Base-by-base conservation (phyloP, 495 filamentous ascomycete species). In the Entonaema liquescens region DNA sequence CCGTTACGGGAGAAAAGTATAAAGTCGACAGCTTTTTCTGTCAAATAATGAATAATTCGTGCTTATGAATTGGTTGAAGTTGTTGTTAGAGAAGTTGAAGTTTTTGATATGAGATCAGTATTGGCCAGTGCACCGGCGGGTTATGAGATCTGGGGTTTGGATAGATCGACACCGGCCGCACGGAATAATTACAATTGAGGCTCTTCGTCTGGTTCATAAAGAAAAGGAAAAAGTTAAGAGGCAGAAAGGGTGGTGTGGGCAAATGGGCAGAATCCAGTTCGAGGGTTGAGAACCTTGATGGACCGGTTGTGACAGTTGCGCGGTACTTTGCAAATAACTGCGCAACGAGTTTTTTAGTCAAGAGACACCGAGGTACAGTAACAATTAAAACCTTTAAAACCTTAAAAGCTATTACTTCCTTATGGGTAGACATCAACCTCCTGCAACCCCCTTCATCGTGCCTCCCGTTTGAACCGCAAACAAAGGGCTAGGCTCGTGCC, bases 231-330 rank as follows among this genome's bases (percentile, higher is more conserved):
- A 59, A 50, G 55, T 29, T 50, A 42, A 35, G 44, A 54, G 49
- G 44, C 3, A 50, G 7, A 40, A 42, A 31, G 19, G 49, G 49
- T 52, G 50, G 60, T 65, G 69, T 67, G 69, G 69, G 47, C 55
- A 63, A 60, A 67, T 40, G 69, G 59, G 64, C 49, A 49, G 53
- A 57, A 31, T 63, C 31, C 35, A 63, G 62, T 47, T 63, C 25
- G 57, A 54, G 23, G 58, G 59, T 60, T 68, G 71, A 73, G 71
- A 65, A 73, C 71, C 71, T 70, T 73, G 71, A 73, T 70, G 71
- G 71, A 54, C 59, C 23, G 55, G 36, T 44, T 38, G 35, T 59
- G 56, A 59, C 56, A 59, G 8, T 40, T 8, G 15, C 17, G 55
- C 35, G 25, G 35, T 59, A 38, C 26, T 59, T 56, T 26, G 56